Evolutionary conservation across 345 rosid genomes (phyloP).

Genomic region (Eutrema japonicum): DNA sequence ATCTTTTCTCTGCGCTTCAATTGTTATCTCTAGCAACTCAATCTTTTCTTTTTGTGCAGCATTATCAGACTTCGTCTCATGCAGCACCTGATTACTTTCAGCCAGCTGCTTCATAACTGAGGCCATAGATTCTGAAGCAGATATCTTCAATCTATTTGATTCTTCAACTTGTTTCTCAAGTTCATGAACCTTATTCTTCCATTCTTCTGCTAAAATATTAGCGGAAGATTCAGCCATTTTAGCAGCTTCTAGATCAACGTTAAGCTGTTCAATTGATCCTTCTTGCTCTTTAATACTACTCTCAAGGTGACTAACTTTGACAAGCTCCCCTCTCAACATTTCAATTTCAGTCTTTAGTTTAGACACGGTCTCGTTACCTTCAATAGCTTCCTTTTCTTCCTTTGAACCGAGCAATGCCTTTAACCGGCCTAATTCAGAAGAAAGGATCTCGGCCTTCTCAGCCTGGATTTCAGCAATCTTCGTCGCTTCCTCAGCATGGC

Average conservation of each 20-base stretch:
- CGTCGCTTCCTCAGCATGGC: conserved; percentile 89
- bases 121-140: conserved; percentile 81
- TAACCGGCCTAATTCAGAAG: conserved; percentile 63
- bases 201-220: conserved; percentile 63
- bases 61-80: conserved; percentile 64
- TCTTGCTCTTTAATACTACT: conserved; percentile 63
- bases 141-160: conserved; percentile 67
- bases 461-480: conserved; percentile 88
- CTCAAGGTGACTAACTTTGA: conserved; percentile 51
- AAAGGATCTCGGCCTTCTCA: conserved; percentile 77
- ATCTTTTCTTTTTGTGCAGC: conserved; percentile 67
- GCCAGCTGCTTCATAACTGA: conserved; percentile 76
- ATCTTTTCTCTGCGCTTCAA: conserved; percentile 59
- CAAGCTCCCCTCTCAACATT: conserved; percentile 54
- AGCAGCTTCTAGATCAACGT: conserved; percentile 83
- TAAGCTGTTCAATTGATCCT: conserved; percentile 66
- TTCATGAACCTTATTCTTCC: conserved; percentile 62
- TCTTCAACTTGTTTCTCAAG: conserved; percentile 62
- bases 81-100: conserved; percentile 62
- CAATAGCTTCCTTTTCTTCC: conserved; percentile 56
- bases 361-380: conserved; percentile 53
- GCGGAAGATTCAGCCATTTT: conserved; percentile 87
- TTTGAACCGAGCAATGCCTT: conserved; percentile 71
- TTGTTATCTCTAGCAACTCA: conserved; percentile 66
- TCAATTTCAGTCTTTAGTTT: conserved; percentile 59